Evolutionary conservation across 306 rosid species (phyloP).

Genomic region (Boehmeria nivea): DNA sequence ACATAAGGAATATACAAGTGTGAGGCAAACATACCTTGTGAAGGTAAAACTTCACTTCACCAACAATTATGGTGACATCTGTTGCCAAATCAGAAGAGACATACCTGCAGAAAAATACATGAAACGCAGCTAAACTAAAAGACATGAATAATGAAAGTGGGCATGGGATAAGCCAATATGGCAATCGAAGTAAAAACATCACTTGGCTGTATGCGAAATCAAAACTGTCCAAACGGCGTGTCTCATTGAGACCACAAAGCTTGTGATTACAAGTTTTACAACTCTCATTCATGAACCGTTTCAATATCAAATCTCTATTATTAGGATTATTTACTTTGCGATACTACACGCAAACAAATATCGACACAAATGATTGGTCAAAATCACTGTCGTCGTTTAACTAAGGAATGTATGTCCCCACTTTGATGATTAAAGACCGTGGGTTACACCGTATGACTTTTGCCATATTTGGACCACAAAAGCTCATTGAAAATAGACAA

Average conservation of each 20-base stretch:
- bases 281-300: neutral
- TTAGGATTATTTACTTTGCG: neutral
- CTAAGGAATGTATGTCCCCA: conserved; percentile 9
- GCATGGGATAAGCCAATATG: neutral
- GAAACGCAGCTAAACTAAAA: neutral
- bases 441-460: conserved; percentile 31
- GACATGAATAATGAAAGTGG: neutral
- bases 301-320: conserved; percentile 2
- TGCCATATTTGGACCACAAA: conserved; percentile 54
- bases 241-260: neutral
- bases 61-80: conserved; percentile 60
- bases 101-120: conserved; percentile 43
- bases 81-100: conserved; percentile 82
- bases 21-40: conserved; percentile 83
- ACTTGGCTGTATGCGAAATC: neutral
- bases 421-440: conserved; percentile 30
- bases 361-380: neutral
- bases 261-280: neutral
- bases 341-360: neutral
- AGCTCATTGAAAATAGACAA: conserved; percentile 28
- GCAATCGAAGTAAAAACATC: neutral
- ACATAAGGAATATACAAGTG: no score
- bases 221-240: neutral
- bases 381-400: conserved; percentile 21
- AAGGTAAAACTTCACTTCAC: conserved; percentile 78